These are phyloP conservation scores for Nakaseomyces kungkrabaensis DNA, from an alignment of 1,139 yeast species.

Conservation along the genomic window DNA sequence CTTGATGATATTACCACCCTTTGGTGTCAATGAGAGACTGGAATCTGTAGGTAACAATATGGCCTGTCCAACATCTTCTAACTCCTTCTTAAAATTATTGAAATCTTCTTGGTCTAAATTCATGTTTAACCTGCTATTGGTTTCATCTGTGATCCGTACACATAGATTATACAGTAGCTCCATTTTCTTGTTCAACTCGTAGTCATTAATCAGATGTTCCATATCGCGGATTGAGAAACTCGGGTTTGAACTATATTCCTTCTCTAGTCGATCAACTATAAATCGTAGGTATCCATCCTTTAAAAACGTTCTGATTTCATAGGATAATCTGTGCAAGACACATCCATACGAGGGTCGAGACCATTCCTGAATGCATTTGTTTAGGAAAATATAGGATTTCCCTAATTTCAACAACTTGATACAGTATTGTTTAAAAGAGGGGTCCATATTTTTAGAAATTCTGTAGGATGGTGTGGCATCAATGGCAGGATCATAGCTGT, in stretches of 20 bases:
- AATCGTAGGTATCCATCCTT: conserved; percentile 38
- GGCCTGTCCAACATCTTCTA: conserved; percentile 19
- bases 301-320: conserved; percentile 43
- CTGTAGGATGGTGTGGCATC: conserved; percentile 49
- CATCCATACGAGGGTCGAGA: conserved; percentile 55
- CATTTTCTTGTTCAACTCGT: conserved; percentile 19
- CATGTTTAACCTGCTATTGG: conserved; percentile 18
- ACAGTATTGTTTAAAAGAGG: conserved; percentile 65
- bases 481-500: conserved; percentile 41
- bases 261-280: conserved; percentile 43
- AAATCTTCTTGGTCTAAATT: conserved; percentile 26
- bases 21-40: conserved; percentile 45
- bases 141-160: conserved; percentile 18
- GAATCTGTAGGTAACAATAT: conserved; percentile 34
- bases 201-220: conserved; percentile 31
- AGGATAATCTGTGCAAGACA: conserved; percentile 65
- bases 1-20: conserved; percentile 58
- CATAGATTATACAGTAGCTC: conserved; percentile 18
- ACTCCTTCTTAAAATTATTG: conserved; percentile 26
- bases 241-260: conserved; percentile 38
- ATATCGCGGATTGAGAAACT: conserved; percentile 41
- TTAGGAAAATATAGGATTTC: conserved; percentile 47
- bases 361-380: conserved; percentile 45
- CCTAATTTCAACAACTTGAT: conserved; percentile 54
- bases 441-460: conserved; percentile 62